Evolutionary conservation across 257 asterid genomes (phyloP).

Genomic region (Nyctanthes arbortristis): DNA sequence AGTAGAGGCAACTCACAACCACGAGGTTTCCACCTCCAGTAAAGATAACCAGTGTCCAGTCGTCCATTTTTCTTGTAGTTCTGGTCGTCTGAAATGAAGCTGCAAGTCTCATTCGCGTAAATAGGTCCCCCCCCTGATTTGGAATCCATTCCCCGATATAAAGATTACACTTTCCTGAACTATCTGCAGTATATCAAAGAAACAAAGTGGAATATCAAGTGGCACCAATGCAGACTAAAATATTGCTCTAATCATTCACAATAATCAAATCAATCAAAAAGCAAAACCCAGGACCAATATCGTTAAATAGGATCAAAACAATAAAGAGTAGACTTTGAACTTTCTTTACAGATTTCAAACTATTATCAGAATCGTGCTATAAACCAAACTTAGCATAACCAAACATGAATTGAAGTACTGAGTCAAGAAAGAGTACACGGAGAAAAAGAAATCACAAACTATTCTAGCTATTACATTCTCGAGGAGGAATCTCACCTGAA

Average conservation of each 20-base stretch:
- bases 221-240: not conserved
- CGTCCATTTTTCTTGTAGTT: constrained; percentile 80
- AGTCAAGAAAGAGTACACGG: not conserved
- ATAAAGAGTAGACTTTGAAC: not conserved
- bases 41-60: constrained; percentile 61
- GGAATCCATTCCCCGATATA: constrained; percentile 78
- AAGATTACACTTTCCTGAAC: constrained; percentile 51
- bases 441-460: not conserved
- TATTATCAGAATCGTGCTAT: not conserved
- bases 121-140: constrained; percentile 56
- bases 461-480: constrained; percentile 39
- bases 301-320: not conserved
- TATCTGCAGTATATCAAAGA: constrained; percentile 18
- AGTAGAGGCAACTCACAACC: constrained; percentile 58
- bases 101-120: constrained; percentile 67
- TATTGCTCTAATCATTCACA: not conserved
- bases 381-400: not conserved
- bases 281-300: no score
- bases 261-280: not conserved
- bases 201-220: constrained; percentile 13
- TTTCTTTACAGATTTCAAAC: not conserved
- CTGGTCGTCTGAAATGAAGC: constrained; percentile 60
- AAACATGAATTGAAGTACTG: not conserved
- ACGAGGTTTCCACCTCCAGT: constrained; percentile 85
- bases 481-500: constrained; percentile 32